Percentiles rank a stretch among this genome's conserved stretches.
Conservation (phyloP, 2,329 filamentous ascomycete species). For the Myriosclerotinia curreyana region DNA sequence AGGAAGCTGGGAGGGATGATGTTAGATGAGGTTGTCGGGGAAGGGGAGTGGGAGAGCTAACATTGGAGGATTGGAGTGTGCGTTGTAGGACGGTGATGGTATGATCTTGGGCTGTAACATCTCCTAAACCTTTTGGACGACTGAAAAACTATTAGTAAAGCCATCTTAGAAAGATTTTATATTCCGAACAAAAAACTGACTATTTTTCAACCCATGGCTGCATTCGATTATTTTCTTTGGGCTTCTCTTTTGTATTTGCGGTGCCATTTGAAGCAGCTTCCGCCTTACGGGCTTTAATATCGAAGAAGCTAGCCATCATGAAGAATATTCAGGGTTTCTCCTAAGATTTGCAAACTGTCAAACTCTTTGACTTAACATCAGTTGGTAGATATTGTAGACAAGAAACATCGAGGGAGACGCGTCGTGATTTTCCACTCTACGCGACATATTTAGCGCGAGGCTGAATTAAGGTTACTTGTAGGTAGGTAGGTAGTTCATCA, state of each 20-base stretch:
- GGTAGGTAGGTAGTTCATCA: no score
- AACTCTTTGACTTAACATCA: neutral
- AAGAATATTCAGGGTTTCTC: neutral
- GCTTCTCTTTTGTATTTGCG: constrained; percentile 61
- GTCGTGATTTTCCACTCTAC: constrained; percentile 23
- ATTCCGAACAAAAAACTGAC: constrained; percentile 50
- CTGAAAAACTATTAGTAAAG: constrained; percentile 39
- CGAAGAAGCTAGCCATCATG: constrained; percentile 87
- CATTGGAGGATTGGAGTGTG: constrained; percentile 91
- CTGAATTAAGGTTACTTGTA: neutral
- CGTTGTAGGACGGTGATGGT: constrained; percentile 89
- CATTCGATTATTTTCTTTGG: constrained; percentile 60
- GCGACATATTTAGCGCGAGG: constrained; percentile 17
- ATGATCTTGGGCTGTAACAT: constrained; percentile 97
- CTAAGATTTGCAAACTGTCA: neutral
- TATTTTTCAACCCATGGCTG: constrained; percentile 99
- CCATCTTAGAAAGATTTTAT: neutral
- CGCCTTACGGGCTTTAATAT: constrained; percentile 85
- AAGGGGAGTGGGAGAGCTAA: constrained; percentile 41
- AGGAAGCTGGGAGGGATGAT: constrained; percentile 60
- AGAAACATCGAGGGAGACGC: constrained; percentile 19
- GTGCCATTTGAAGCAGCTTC: constrained; percentile 63
- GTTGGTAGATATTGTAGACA: neutral
- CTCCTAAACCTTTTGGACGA: constrained; percentile 86
- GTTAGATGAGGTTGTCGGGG: constrained; percentile 25